phyloP scores from a whole-genome alignment of 2,329 filamentous ascomycete genomes.

The Fusarium coffeatum region DNA sequence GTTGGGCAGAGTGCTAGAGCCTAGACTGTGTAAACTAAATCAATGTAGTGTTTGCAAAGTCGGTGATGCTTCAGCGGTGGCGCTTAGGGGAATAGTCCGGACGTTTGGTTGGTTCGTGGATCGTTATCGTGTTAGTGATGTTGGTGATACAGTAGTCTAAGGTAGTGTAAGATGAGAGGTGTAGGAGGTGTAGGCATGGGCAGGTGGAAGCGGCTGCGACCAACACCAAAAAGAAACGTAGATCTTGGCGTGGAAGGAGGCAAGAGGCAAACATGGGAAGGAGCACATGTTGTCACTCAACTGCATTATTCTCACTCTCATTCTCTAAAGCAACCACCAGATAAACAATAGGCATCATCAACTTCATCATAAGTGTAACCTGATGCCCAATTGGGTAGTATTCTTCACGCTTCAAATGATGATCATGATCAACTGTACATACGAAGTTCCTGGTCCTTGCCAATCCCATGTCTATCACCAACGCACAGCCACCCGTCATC shows the following conservation, averaged over 20 bases:
- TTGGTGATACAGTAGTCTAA: conserved; percentile 8
- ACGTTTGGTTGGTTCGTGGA: conserved; percentile 24
- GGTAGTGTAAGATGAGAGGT: neutral
- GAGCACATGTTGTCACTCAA: neutral
- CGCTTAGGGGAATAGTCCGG: neutral
- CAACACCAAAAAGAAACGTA: conserved; percentile 13
- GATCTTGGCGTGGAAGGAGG: neutral
- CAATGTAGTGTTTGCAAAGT: conserved; percentile 2
- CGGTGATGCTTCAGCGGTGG: conserved; percentile 9
- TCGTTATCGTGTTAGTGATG: conserved; percentile 30
- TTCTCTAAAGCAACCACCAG: neutral
- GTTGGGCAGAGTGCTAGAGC: neutral
- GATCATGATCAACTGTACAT: conserved; percentile 1
- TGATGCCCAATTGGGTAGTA: neutral
- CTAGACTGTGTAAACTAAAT: neutral
- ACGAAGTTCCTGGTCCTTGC: neutral
- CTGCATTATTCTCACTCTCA: neutral
- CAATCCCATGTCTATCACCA: conserved; percentile 24
- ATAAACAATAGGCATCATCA: conserved; percentile 2
- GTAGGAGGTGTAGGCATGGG: neutral
- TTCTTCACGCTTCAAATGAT: neutral
- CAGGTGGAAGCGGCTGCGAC: conserved; percentile 18
- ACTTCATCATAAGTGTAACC: conserved; percentile 4
- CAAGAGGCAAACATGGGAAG: neutral
- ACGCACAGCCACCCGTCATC: conserved; percentile 30